These are phyloP conservation scores for Raphanus hybrid DNA, from an alignment of 441 rosid genomes.

Conservation along the genomic window DNA sequence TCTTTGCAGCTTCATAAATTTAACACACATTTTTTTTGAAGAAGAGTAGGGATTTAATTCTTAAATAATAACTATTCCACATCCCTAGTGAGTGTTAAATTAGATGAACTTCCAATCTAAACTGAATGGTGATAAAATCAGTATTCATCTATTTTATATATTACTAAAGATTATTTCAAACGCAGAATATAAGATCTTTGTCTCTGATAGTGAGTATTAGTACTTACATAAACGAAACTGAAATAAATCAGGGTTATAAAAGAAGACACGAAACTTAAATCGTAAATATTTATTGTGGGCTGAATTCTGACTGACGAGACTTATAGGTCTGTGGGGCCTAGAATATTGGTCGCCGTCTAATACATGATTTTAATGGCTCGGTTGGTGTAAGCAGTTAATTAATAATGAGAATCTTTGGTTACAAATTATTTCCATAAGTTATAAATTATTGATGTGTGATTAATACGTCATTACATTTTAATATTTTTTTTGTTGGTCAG, in stretches of 20 bases:
- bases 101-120: too few species aligned
- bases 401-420: conserved; percentile 32
- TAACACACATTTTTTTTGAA: too few species aligned
- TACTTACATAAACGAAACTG: conserved; percentile 4
- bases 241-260: too few species aligned
- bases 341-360: conserved; percentile 39
- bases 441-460: conserved; percentile 21
- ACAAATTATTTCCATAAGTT: not conserved
- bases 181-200: too few species aligned
- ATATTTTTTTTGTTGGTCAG: not conserved
- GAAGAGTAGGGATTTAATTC: too few species aligned
- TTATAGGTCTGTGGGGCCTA: conserved; percentile 21
- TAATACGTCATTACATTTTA: conserved; percentile 30
- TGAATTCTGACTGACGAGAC: conserved; percentile 9
- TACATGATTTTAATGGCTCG: conserved; percentile 30
- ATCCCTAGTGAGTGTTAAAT: too few species aligned
- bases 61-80: too few species aligned
- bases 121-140: too few species aligned
- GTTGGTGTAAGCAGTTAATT: conserved; percentile 29
- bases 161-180: too few species aligned
- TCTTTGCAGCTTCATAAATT: too few species aligned
- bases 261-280: not conserved
- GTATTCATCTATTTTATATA: too few species aligned
- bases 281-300: not conserved
- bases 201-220: too few species aligned